Base-by-base conservation (phyloP, 2,329 filamentous ascomycete genomes). In the Madurella mycetomatis region DNA sequence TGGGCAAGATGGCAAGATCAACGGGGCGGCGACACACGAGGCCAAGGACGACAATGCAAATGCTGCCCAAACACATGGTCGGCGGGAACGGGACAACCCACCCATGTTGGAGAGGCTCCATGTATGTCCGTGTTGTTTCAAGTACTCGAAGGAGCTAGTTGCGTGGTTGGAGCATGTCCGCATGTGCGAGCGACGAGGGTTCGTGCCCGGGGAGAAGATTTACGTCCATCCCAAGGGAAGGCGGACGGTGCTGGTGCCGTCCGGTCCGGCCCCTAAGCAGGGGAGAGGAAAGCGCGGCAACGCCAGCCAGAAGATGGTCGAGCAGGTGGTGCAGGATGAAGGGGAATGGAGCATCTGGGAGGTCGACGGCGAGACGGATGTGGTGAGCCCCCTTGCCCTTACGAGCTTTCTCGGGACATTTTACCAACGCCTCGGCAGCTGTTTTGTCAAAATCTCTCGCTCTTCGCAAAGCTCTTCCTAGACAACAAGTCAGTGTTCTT, bases 401-500 rank as follows among this genome's bases (percentile, higher is more conserved):
- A 7, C 31, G 19, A 17, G 13, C 34, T 16, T 5, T 17, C 19
- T 25, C 32, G 31, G 31, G 19, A 25, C 5, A 17, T 30, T 31
- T 15, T 9, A 9, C 54, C 5, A 47, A 12, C 17, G 7, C n/a
- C 19, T 16, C 7, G 15, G 18, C 51, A 86, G 80, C 81, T 96
- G 31, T 97, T 95, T 69, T 92, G 90, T 62, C 94, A 97, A 72
- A 96, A 96, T 65, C 81, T 99, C 12, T 96, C 90, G 9, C 85
- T 99, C 44, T 96, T 97, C 70, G 92, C 91, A 30, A 99, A 97
- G 72, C 83, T 99, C 43, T 99, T 97, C 71, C 87, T 99, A 60
- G 92, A 97, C 71, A 96, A 95, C 67, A 99, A 99, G 68, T 96
- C 90, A 8, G 92, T 99, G 63, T 97, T 96, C 73, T 99, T 96